A percentile compares a stretch with the other conserved stretches of the same genome.
phyloP scores from a whole-genome alignment of 768 basidiomycete species.

The Hericium coralloides region DNA sequence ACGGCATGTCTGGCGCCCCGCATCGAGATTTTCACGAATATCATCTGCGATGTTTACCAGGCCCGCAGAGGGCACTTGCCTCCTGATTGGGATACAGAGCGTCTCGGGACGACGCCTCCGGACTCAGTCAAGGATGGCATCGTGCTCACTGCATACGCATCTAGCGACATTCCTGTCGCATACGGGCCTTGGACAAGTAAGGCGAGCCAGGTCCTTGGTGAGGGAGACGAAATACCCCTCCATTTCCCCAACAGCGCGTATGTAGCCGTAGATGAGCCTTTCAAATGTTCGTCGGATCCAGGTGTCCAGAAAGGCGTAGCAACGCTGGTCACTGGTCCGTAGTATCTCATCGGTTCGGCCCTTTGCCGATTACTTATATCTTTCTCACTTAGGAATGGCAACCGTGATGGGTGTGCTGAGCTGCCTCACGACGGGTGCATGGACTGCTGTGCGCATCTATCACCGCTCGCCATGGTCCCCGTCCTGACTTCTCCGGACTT shows the following conservation, averaged over 20 bases:
- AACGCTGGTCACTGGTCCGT: background rate
- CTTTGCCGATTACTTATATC: background rate
- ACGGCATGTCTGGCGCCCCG: slow-evolving; percentile 57
- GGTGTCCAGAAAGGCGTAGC: slow-evolving; percentile 1
- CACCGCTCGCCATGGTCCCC: background rate
- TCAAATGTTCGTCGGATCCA: background rate
- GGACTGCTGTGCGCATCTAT: background rate
- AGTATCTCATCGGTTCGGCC: background rate
- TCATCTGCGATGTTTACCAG: slow-evolving; percentile 50
- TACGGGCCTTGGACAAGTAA: background rate
- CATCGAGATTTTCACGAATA: slow-evolving; percentile 64
- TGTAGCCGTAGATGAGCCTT: background rate
- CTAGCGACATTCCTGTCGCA: background rate
- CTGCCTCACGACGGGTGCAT: background rate
- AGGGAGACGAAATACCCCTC: too few species aligned
- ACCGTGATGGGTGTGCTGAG: background rate
- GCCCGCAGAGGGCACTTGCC: too few species aligned
- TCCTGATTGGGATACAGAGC: background rate
- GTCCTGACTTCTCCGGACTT: background rate
- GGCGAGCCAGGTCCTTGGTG: too few species aligned
- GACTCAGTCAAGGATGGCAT: too few species aligned
- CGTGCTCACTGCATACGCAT: too few species aligned
- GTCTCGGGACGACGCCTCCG: background rate
- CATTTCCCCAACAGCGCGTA: too few species aligned
- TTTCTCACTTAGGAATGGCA: background rate